Evolutionary conservation across 1,284 basidiomycete genomes (phyloP), one percentile per base, ranked within the genome.

Genomic region (Ceratobasidium sp.): DNA sequence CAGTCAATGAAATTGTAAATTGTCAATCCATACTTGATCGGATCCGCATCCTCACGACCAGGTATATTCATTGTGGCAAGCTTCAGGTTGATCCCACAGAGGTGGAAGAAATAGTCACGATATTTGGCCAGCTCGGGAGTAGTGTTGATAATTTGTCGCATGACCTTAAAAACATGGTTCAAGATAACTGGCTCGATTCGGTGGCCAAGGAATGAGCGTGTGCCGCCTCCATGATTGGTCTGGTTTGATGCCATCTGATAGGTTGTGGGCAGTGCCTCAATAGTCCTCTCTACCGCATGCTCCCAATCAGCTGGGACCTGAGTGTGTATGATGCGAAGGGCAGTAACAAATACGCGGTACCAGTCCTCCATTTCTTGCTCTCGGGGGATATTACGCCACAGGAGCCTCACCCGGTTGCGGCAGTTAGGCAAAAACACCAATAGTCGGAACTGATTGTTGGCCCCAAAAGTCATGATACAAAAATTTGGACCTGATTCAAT

Each of bases 81-180:
- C 27, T 59, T 59, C 23, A 59, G 44, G 44, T 59, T 59, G 42
- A 49, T 59, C 5, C 57, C 57, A n/a, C 41, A 47, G 25, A 59
- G 3, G 19, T 59, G 57, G 57, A 59, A 59, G 44, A 59, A 59
- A 7, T 30, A 59, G 19, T 27, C 44, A 13, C 57, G 11, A 27
- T 30, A 59, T 16, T 8, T 2, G 23, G 21, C 16, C 1, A 57
- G 39, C n/a, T 21, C 16, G 3, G 39, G 56, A 23, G 33, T 36
- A 36, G 4, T 36, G 33, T 36, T 11, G 11, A 36, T 36, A 36
- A 56, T 36, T 21, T 39, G 53, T n/a, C 53, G 53, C 23, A 59
- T 19, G 23, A 30, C 27, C 1, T 13, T 13, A 7, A 59, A 19
- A 13, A 59, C 30, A 9, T 46, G 16, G 44, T 59, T 59, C 11